phyloP scores from a whole-genome alignment of 306 rosid species.

The Quercus variabilis region DNA sequence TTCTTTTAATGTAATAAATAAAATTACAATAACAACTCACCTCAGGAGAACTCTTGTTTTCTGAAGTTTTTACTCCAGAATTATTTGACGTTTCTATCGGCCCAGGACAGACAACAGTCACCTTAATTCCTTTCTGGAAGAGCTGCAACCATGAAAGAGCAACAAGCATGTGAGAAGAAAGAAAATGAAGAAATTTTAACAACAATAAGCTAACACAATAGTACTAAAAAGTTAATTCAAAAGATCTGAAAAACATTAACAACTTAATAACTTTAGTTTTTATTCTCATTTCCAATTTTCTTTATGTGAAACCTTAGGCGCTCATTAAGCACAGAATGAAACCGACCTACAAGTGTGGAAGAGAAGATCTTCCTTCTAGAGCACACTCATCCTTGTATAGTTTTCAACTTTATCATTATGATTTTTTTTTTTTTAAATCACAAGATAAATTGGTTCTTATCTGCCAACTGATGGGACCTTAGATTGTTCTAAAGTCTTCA shows the following conservation, averaged over 20 bases:
- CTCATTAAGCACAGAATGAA: not conserved
- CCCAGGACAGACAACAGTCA: constrained; percentile 94
- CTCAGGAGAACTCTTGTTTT: constrained; percentile 52
- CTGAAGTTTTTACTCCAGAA: constrained; percentile 32
- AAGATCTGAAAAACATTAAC: not conserved
- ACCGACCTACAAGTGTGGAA: not conserved
- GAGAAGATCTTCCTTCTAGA: not conserved
- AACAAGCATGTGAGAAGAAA: not conserved
- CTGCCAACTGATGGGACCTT: not conserved
- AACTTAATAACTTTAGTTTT: not conserved
- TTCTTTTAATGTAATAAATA: not conserved
- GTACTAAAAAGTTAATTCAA: not conserved
- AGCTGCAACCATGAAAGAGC: constrained; percentile 48
- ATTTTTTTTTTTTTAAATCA: not conserved
- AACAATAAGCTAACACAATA: not conserved
- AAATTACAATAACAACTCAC: constrained; percentile 36
- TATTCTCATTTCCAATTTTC: not conserved
- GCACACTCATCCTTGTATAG: not conserved
- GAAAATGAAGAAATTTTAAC: not conserved
- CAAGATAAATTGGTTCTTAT: not conserved
- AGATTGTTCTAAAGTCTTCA: too few relatives aligned
- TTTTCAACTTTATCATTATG: not conserved
- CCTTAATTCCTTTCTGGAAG: constrained; percentile 70
- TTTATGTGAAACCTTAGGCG: not conserved
- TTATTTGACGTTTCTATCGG: constrained; percentile 70